Conservation (phyloP, 2,329 filamentous ascomycete species). For the Aspergillus japonicus region DNA sequence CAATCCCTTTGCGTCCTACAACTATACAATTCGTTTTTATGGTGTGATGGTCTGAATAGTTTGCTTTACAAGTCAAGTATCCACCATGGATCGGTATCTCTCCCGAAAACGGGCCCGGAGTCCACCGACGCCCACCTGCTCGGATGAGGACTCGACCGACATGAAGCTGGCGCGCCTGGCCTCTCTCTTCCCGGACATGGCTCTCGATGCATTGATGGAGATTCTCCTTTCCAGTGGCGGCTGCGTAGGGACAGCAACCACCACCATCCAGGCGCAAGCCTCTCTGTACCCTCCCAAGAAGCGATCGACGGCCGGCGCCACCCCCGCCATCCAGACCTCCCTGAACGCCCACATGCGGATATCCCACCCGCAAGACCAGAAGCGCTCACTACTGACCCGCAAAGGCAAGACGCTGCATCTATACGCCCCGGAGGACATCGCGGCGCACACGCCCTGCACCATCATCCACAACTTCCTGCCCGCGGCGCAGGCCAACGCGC, state of each 20-base stretch:
- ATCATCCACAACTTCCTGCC: constrained; percentile 91
- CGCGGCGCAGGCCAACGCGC: constrained; percentile 64
- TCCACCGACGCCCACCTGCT: background rate
- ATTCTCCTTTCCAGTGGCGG: constrained; percentile 75
- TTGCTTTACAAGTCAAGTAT: background rate
- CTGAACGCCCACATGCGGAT: constrained; percentile 52
- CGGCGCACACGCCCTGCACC: constrained; percentile 81
- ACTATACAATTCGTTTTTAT: background rate
- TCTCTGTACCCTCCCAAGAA: constrained; percentile 20
- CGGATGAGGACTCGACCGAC: constrained; percentile 76
- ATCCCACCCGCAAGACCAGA: constrained; percentile 30
- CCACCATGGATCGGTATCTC: constrained; percentile 44
- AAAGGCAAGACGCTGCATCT: constrained; percentile 82
- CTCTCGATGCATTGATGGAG: constrained; percentile 71
- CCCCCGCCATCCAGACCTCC: constrained; percentile 62
- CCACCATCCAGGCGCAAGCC: constrained; percentile 48
- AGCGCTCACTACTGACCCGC: constrained; percentile 58
- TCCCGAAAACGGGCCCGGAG: constrained; percentile 37
- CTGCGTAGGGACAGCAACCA: constrained; percentile 65
- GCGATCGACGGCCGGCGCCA: constrained; percentile 38
- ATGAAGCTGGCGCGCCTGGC: constrained; percentile 81
- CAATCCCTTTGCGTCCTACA: background rate
- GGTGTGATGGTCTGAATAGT: background rate
- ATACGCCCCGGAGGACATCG: constrained; percentile 77
- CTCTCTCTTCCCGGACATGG: constrained; percentile 67